phyloP scores from a whole-genome alignment of 2,329 filamentous ascomycete species.

The Penicillium sclerotigenum region DNA sequence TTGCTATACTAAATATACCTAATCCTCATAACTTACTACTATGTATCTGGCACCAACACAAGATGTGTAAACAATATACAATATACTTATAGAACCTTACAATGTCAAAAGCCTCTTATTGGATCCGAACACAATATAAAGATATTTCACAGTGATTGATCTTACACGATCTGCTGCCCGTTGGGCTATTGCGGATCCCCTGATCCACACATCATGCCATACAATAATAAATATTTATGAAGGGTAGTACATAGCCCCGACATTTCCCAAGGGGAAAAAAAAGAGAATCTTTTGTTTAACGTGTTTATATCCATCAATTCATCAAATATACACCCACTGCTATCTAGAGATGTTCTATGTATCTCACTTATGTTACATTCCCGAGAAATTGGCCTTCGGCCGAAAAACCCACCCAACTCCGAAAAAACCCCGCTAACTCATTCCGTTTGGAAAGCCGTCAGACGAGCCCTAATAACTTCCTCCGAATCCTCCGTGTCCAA shows the following conservation, averaged over 20 bases:
- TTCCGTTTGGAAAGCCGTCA: slow-evolving; percentile 42
- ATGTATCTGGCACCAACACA: too few relatives aligned
- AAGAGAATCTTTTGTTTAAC: background rate
- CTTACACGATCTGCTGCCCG: background rate
- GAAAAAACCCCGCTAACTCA: slow-evolving; percentile 9
- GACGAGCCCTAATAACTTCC: slow-evolving; percentile 38
- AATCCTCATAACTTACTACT: too few relatives aligned
- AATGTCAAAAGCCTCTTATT: background rate
- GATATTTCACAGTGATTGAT: background rate
- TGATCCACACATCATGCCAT: slow-evolving; percentile 5
- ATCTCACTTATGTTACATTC: background rate
- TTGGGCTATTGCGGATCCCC: background rate
- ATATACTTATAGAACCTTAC: background rate
- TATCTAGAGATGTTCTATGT: background rate
- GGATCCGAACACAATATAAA: background rate
- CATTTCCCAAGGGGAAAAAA: background rate
- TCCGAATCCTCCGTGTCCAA: slow-evolving; percentile 48
- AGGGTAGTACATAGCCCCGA: background rate
- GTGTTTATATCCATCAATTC: background rate
- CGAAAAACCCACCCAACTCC: background rate
- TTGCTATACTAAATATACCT: background rate
- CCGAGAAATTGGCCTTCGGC: background rate
- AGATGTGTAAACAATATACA: background rate
- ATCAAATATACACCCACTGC: background rate
- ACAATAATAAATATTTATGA: background rate